Evolutionary conservation across 306 rosid species (phyloP).

Genomic region (Quercus wislizeni): DNA sequence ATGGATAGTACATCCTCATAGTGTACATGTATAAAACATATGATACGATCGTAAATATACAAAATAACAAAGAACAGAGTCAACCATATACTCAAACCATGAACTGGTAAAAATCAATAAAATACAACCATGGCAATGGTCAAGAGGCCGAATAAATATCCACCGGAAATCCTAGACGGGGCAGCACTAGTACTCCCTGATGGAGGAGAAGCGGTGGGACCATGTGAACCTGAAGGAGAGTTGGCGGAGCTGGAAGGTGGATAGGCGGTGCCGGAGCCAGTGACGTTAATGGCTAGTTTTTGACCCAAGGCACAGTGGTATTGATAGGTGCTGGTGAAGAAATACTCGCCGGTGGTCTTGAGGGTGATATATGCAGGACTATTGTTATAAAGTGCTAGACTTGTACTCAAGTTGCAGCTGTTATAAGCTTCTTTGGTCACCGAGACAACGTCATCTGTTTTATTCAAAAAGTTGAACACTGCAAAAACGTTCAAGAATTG

Average conservation of each 20-base stretch:
- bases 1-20: too few species aligned
- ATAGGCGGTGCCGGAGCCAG: slow-evolving; percentile 2
- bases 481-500: slow-evolving; percentile 1
- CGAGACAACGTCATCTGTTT: slow-evolving; percentile 44
- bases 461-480: slow-evolving; percentile 46
- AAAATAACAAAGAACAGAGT: neutral
- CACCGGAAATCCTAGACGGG: slow-evolving; percentile 8
- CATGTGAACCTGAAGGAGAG: slow-evolving; percentile 12
- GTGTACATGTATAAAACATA: neutral
- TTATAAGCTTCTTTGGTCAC: slow-evolving; percentile 44
- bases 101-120: neutral
- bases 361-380: slow-evolving; percentile 43
- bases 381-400: slow-evolving; percentile 10
- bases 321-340: slow-evolving; percentile 44
- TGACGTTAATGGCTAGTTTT: slow-evolving; percentile 53
- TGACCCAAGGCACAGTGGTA: slow-evolving; percentile 46
- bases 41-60: neutral
- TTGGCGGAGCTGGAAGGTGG: slow-evolving; percentile 8
- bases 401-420: slow-evolving; percentile 37
- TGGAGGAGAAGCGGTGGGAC: slow-evolving; percentile 30
- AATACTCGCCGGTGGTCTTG: slow-evolving; percentile 36
- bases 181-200: slow-evolving; percentile 17
- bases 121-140: slow-evolving; percentile 27
- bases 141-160: slow-evolving; percentile 20
- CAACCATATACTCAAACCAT: neutral